Base-by-base conservation (phyloP, 352 stramenopile species). In the Globisporangium nodosum region DNA sequence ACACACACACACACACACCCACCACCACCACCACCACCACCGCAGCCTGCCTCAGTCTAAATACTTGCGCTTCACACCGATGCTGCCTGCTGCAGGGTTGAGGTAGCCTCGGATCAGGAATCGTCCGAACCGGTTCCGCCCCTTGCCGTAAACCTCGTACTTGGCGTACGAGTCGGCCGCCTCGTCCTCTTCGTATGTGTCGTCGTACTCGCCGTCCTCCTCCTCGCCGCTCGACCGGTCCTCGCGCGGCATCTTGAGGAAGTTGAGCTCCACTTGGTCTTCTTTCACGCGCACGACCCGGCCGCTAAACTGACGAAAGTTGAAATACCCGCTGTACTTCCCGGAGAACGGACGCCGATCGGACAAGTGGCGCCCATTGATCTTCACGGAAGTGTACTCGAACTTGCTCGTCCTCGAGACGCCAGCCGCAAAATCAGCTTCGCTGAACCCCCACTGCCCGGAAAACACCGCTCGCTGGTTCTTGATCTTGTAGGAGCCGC, bases 81-180 rank as follows among this genome's bases (percentile, higher is more conserved):
- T 76, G 13, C 60, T 65, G 6, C 75, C 70, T 18, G 64, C 70
- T 48, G 68, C 66, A 9, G 67, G 65, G 49, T 83, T 85, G 30
- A 81, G 49, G 47, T 85, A 89, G 18, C 81, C 81, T 61, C 68
- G 73, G 50, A 91, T 85, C 6, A 91, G 66, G 56, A 91, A 91
- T n/a, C 61, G 57, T 0, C 81, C 81, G 46, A 74, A 91, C 42
- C 62, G 73, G 53, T 91, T 91, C 56, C 76, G 78, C 27, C 81
- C 81, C 37, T 75, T 80, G 50, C 81, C 81, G n/a, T 87, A 69
- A 52, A 91, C 78, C 52, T 70, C 64, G 60, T 87, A 90, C 54
- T 65, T 68, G 7, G 61, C 64, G 20, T 53, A 49, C 16, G 56
- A 58, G 31, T 58, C 60, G 2, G 51, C 56, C 37, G 75, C 66